Evolutionary conservation across 2,329 filamentous ascomycete species (phyloP), one percentile per base, ranked within the genome.

Genomic region (Scopulariopsis brevicaulis): DNA sequence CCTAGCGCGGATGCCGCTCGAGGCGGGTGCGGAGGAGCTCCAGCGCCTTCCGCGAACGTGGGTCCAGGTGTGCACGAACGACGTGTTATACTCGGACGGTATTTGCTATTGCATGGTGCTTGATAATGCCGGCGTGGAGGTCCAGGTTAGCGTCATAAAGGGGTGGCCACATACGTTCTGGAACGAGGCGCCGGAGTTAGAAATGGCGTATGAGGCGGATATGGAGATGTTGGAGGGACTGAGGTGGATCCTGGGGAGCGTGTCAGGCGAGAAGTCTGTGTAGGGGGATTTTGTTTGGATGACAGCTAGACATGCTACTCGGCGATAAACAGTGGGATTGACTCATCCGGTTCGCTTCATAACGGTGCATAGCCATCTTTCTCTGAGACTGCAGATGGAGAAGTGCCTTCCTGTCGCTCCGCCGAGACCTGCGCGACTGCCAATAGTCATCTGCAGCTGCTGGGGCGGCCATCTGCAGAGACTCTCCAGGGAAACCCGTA

Each of bases 161-260:
- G 77, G 77, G 10, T 79, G 72, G 70, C 76, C 77, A n/a, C 77
- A 80, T 67, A 80, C 77, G 8, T 80, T 78, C 63, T 80, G 78
- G 77, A 63, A 80, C 59, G 71, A 74, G 65, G 71, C 71, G 22
- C 76, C 74, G 35, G 65, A 71, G 58, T 62, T 78, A 63, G 64
- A 70, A 14, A 66, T 69, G 62, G 72, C 76, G 6, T 62, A 73
- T 18, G 63, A 68, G 61, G 74, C 72, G 8, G 77, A 80, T 54
- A 63, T 61, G 61, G 69, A 67, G 52, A 74, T 77, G 70, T 34
- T 77, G 20, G 61, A 69, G 14, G 76, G 74, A 0, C 58, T 77
- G 55, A 65, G 63, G 25, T 77, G 76, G 76, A 61, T 76, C 11
- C 20, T 58, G 48, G 51, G 54, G 37, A 18, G 37, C n/a, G n/a